Evolutionary conservation across 2,329 filamentous ascomycete species (phyloP).

Genomic region (Exserohilum turcica): DNA sequence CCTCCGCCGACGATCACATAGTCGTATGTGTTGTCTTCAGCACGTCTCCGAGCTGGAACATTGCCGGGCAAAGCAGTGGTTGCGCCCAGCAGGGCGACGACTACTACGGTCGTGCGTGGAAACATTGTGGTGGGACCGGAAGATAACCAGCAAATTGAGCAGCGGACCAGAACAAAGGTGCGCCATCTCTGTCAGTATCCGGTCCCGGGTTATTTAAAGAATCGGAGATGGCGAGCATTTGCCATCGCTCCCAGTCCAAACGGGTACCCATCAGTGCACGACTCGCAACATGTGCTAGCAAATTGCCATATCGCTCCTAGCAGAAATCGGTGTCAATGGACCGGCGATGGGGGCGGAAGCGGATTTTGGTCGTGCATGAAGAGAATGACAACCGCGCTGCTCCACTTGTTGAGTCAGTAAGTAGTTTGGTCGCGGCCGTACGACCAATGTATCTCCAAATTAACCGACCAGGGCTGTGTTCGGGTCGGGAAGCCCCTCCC

Average conservation of each 20-base stretch:
- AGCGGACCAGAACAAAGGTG: not conserved
- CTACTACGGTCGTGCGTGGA: constrained; percentile 19
- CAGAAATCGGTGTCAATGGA: not conserved
- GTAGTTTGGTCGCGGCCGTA: not conserved
- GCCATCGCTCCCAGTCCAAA: not conserved
- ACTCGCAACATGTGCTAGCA: not conserved
- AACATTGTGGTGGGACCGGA: constrained; percentile 22
- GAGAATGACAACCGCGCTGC: not conserved
- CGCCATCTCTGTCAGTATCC: not conserved
- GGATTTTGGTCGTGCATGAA: not conserved
- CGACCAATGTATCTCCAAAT: not conserved
- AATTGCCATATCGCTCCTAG: not conserved
- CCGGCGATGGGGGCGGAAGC: not conserved
- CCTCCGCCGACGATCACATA: constrained; percentile 39
- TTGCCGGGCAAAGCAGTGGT: constrained; percentile 18
- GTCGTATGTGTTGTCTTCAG: constrained; percentile 25
- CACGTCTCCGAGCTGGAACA: constrained; percentile 2
- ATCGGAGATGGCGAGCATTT: not conserved
- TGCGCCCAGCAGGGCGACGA: constrained; percentile 21
- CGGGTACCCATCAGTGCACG: not conserved
- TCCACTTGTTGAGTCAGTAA: not conserved
- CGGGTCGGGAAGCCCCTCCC: not conserved
- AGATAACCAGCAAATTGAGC: not conserved
- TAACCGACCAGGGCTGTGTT: not conserved
- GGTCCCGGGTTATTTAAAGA: not conserved